Conservation (phyloP, 306 rosid genomes). For the Dryas octopetala region DNA sequence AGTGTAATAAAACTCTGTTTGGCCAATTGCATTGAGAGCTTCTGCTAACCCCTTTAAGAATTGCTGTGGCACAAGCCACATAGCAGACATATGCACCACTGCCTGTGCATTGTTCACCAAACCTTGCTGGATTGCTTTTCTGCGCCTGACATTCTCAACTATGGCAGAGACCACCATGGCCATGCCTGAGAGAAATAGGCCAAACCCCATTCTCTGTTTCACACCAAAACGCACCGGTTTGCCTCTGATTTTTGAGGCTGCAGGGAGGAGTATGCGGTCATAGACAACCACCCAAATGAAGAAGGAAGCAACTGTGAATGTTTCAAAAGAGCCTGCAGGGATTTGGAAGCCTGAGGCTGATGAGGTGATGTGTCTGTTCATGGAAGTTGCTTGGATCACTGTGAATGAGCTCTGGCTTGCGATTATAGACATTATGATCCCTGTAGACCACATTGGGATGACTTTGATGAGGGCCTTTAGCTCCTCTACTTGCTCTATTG, state of each 20-base stretch:
- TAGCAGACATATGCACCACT: slow-evolving; percentile 55
- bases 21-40: slow-evolving; percentile 59
- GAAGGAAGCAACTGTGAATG: slow-evolving; percentile 43
- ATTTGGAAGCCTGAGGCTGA: slow-evolving; percentile 38
- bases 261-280: slow-evolving; percentile 49
- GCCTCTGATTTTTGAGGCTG: too few relatives aligned
- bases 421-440: slow-evolving; percentile 42
- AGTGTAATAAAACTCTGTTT: slow-evolving; percentile 62
- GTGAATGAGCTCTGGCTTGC: slow-evolving; percentile 54
- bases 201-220: too few relatives aligned
- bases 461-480: slow-evolving; percentile 59
- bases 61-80: slow-evolving; percentile 61
- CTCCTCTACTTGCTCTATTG: slow-evolving; percentile 69
- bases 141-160: too few relatives aligned
- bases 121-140: too few relatives aligned
- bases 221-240: too few relatives aligned
- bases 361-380: slow-evolving; percentile 54
- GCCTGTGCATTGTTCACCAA: too few relatives aligned
- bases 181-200: too few relatives aligned
- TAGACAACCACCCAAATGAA: slow-evolving; percentile 48
- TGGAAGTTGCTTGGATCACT: slow-evolving; percentile 58
- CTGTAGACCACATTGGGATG: slow-evolving; percentile 62
- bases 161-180: too few relatives aligned
- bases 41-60: slow-evolving; percentile 54
- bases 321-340: slow-evolving; percentile 62